Percentiles rank a stretch among this genome's conserved stretches.
Evolutionary conservation across 257 asterid genomes (phyloP).

Genomic region (Vinca minor): DNA sequence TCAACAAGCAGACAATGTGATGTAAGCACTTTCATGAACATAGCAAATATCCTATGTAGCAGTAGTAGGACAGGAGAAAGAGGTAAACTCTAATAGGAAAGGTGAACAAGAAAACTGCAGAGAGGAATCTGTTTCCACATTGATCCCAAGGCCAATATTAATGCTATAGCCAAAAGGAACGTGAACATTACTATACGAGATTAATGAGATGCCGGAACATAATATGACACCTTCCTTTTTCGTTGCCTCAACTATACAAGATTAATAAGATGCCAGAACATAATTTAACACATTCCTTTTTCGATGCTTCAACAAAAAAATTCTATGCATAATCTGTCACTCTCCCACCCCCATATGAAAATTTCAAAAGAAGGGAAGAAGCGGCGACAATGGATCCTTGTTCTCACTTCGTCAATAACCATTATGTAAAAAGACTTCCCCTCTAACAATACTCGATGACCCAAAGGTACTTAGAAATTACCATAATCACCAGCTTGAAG

Average conservation of each 20-base stretch:
- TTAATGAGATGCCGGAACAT: neutral
- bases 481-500: conserved; percentile 98
- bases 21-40: neutral
- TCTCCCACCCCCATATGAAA: conserved; percentile 3
- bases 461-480: too few species aligned
- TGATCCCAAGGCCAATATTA: neutral
- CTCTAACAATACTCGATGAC: too few species aligned
- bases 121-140: neutral
- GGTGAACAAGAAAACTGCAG: neutral
- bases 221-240: neutral
- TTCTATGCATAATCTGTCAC: neutral
- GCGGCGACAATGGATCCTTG: neutral
- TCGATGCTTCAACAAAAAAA: too few species aligned
- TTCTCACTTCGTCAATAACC: neutral
- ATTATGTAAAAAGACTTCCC: conserved; percentile 14
- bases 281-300: too few species aligned
- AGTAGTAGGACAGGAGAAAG: neutral
- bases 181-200: neutral
- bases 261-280: too few species aligned
- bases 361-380: neutral
- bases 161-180: neutral
- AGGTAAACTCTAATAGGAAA: too few species aligned
- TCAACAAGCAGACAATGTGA: neutral
- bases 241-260: conserved; percentile 2
- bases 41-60: neutral